phyloP scores from a whole-genome alignment of 805 yeast species.

The Barnettozyma siamensis region DNA sequence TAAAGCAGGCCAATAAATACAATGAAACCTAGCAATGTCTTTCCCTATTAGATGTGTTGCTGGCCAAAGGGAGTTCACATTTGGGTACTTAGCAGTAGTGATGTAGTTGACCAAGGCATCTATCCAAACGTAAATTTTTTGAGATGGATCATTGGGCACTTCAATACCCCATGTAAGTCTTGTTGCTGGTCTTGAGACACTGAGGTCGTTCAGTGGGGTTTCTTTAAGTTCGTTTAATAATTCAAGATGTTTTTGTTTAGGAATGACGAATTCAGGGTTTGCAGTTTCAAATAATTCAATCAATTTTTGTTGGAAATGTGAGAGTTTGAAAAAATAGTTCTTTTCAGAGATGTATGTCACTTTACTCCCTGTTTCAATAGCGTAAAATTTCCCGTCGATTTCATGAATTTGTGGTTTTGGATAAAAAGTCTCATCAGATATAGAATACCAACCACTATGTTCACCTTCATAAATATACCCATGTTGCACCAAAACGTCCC shows the following conservation, averaged over 20 bases:
- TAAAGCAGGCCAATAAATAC: conserved; percentile 91
- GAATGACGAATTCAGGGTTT: conserved; percentile 60
- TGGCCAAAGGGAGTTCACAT: conserved; percentile 20
- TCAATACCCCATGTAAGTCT: conserved; percentile 85
- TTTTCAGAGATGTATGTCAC: conserved; percentile 74
- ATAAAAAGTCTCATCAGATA: conserved; percentile 91
- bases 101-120: conserved; percentile 88
- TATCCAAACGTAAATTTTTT: conserved; percentile 91
- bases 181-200: conserved; percentile 79
- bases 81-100: conserved; percentile 63
- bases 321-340: conserved; percentile 79
- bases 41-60: conserved; percentile 81
- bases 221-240: conserved; percentile 53
- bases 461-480: conserved; percentile 75
- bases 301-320: conserved; percentile 51
- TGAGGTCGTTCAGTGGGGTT: conserved; percentile 54
- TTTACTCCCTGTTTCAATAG: conserved; percentile 68
- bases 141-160: conserved; percentile 76
- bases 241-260: conserved; percentile 47
- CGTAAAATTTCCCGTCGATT: conserved; percentile 31
- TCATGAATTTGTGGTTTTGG: conserved; percentile 66
- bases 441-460: conserved; percentile 92
- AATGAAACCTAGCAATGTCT: conserved; percentile 84
- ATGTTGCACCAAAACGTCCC: conserved; percentile 54
- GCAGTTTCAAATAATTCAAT: conserved; percentile 39